Evolutionary conservation across 257 asterid species (phyloP), one percentile per base, ranked within the genome.

Genomic region (Nicotiana knightiana): DNA sequence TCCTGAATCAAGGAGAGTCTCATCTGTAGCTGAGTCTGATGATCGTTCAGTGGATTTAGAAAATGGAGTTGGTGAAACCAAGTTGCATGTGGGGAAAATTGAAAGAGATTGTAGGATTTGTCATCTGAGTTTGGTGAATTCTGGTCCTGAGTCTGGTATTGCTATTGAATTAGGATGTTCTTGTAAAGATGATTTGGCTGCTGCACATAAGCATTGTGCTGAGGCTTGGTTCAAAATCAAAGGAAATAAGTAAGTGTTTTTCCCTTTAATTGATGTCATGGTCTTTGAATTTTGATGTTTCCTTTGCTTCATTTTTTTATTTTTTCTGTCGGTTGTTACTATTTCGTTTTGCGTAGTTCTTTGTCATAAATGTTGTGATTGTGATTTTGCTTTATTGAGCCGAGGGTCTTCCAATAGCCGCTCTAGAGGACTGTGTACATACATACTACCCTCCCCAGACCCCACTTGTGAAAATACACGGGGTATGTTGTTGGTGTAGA

Each of bases 181-280:
- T 57, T 94, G 98, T 68, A 94, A 94, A 87, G 91, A 91, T 85
- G 98, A 94, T 84, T 89, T 94, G 67, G 94, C 97, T 87, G 93
- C 91, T 87, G 94, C 96, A 71, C 98, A 94, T 82, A 92, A 84
- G 84, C 93, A 93, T 79, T 94, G 98, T 86, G 98, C 98, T 64
- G 97, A 93, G 80, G 89, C 97, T 57, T 94, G 97, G 98, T 94
- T 94, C 92, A 93, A 92, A 88, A 93, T 94, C 90, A 93, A 93
- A 88, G 98, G 98, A 82, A 94, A 94, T 86, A 93, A 90, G 98
- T 94, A 78, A 90, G 97, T 87, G 9, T 21, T 43, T 32, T 46
- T 76, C 4, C 51, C 48, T 51, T 18, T 24, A 4, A 59, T 16
- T 62, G 16, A 30, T 61, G 12, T 2, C 39, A 16, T 73, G 62